A percentile compares a stretch with the other conserved stretches of the same genome.
Conservation (phyloP, 805 yeast genomes). For the Kluyveromyces siamensis region DNA sequence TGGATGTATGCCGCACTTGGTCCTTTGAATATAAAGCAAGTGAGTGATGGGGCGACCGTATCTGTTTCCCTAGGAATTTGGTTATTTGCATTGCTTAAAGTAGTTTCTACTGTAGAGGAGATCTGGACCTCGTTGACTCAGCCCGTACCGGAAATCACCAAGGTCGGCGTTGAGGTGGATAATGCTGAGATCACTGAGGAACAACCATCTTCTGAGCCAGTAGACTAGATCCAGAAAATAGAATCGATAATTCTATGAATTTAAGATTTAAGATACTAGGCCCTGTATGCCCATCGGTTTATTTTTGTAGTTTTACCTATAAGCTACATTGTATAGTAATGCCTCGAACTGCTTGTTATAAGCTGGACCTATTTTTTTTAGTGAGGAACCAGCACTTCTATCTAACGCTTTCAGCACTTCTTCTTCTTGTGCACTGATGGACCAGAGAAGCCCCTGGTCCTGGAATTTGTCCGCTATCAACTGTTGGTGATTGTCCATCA, state of each 20-base stretch:
- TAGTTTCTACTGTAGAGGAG: conserved; percentile 29
- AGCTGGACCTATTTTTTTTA: conserved; percentile 9
- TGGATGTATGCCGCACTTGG: conserved; percentile 21
- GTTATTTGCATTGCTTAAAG: conserved; percentile 27
- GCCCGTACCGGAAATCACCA: background rate
- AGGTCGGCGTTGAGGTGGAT: background rate
- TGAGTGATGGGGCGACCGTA: conserved; percentile 1
- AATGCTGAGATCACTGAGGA: background rate
- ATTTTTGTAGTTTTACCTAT: background rate
- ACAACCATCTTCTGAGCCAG: background rate
- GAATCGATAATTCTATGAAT: too few species aligned
- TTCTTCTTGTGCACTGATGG: conserved; percentile 12
- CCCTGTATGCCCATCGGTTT: background rate
- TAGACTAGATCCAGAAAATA: background rate
- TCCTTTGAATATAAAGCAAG: conserved; percentile 15
- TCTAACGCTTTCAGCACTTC: conserved; percentile 8
- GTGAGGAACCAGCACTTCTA: conserved; percentile 3
- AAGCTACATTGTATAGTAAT: conserved; percentile 4
- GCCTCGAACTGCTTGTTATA: conserved; percentile 11
- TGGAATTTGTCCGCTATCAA: conserved; percentile 62
- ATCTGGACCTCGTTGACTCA: conserved; percentile 13
- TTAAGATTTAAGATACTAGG: background rate
- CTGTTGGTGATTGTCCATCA: conserved; percentile 84
- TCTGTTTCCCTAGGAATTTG: conserved; percentile 28
- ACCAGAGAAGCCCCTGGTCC: conserved; percentile 21